Evolutionary conservation across 257 asterid species (phyloP), one percentile per base, ranked within the genome.

Genomic region (Thymus quinquecostatus): DNA sequence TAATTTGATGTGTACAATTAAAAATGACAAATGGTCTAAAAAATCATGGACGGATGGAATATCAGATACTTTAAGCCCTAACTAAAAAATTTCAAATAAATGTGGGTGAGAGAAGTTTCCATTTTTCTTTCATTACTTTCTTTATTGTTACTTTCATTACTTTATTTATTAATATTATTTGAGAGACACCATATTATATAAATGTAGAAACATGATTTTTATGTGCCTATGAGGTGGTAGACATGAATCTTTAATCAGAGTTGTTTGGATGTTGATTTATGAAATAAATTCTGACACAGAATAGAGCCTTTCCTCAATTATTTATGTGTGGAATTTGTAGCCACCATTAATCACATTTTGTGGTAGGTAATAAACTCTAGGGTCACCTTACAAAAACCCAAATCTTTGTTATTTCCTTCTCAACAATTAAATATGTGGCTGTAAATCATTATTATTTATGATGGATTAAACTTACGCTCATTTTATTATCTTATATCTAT

Each of bases 221-320:
- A 21, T 30, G 29, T 56, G 75, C 69, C 27, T 44, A 72, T 28
- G 48, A 71, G 66, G 13, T 71, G 79, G 67, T 71, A 62, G 83
- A 75, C 82, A 77, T 63, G 38, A 53, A 59, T 53, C 29, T 82
- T 76, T 68, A 70, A 60, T 44, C 62, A 64, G 67, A 13, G 70
- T 61, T 74, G 69, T 57, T 60, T 64, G 70, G 89, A 86, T 79
- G 70, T 77, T 34, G 88, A 83, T 83, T 69, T 83, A 30, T 79
- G 69, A 56, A 55, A 64, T 59, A 62, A 78, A 72, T 40, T 70
- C 67, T 64, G 72, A 75, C 86, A 85, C 75, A 73, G 32, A 60
- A 54, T 58, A 53, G 68, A 59, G 73, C 71, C 21, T 21, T 68
- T 75, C 64, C 73, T 60, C 60, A 69, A 60, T 41, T 62, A 68